phyloP scores from a whole-genome alignment of 768 basidiomycete species.

The Trametes villosa region DNA sequence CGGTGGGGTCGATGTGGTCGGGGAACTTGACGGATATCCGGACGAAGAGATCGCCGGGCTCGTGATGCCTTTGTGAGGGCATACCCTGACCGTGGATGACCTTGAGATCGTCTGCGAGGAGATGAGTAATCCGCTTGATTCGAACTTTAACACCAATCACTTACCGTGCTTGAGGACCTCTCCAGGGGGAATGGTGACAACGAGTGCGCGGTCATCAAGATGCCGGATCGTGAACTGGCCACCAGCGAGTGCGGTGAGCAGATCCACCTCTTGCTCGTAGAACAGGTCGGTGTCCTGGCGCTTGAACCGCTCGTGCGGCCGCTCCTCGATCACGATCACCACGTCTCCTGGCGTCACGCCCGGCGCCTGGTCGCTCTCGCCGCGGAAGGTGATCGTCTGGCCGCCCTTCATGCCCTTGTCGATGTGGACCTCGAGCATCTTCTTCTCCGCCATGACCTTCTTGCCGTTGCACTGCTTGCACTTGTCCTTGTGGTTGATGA shows the following conservation, averaged over 20 bases:
- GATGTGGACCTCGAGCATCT: constrained; percentile 96
- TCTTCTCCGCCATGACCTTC: constrained; percentile 93
- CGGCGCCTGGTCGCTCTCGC: constrained; percentile 93
- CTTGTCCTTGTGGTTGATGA: constrained; percentile 91
- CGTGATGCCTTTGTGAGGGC: constrained; percentile 98
- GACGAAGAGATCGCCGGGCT: constrained; percentile 91
- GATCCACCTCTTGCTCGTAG: constrained; percentile 87
- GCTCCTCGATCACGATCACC: constrained; percentile 92
- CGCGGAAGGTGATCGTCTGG: constrained; percentile 85
- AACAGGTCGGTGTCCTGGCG: constrained; percentile 88
- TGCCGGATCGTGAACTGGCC: constrained; percentile 90
- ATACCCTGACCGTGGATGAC: constrained; percentile 95
- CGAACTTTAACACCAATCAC: constrained; percentile 31
- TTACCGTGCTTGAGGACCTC: constrained; percentile 93
- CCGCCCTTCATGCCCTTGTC: constrained; percentile 98
- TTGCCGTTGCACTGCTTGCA: constrained; percentile 94
- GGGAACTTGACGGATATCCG: constrained; percentile 90
- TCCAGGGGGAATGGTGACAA: constrained; percentile 85
- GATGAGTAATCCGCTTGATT: constrained; percentile 6
- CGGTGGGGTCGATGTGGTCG: constrained; percentile 67
- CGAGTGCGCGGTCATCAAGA: constrained; percentile 87
- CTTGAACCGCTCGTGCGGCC: constrained; percentile 85
- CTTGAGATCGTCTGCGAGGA: constrained; percentile 74
- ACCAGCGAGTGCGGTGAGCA: constrained; percentile 91
- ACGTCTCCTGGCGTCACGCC: constrained; percentile 91